Evolutionary conservation across 2,329 filamentous ascomycete genomes (phyloP), one percentile per base, ranked within the genome.

Genomic region (Fusarium sp.): DNA sequence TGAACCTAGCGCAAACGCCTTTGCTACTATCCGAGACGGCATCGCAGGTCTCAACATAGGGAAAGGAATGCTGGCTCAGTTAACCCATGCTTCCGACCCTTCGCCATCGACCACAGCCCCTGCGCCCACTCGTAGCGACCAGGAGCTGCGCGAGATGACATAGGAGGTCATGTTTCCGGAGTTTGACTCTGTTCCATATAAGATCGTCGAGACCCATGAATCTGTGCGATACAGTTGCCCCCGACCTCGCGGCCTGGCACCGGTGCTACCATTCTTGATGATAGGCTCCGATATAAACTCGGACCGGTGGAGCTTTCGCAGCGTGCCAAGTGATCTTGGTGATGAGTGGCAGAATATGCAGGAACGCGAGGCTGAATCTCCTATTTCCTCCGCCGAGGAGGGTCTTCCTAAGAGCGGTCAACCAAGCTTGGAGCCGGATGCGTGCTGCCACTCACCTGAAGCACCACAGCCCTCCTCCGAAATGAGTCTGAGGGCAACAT

Each of bases 41-140:
- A 81, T 87, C 14, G 80, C 81, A 2, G 81, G 81, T 14, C 72
- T 87, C 9, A 82, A 81, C 42, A 74, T 89, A 16, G 82, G 84
- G n/a, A 84, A 82, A 58, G 81, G 80, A 16, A 73, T 84, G 51
- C 77, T 85, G 40, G 74, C 78, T 55, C 77, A 75, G 49, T 68
- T 80, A 56, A 75, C 77, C 25, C 62, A 74, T 13, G 46, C 56
- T 25, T 66, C 56, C 70, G 69, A 74, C 72, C 65, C 76, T 68
- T 27, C 68, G 71, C 25, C 70, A 34, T 70, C 64, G 27, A 66
- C 40, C 40, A 50, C 68, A 25, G 51, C 58, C 46, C 64, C 72
- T 6, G 65, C 64, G 42, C 65, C 73, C 27, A 46, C 64, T 70
- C 77, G 73, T 67, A 76, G 74, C 67, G 80, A 82, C 60, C 78